These are phyloP conservation scores for Erythrophleum ivorense DNA, from an alignment of 331 rosid genomes.

Conservation along the genomic window DNA sequence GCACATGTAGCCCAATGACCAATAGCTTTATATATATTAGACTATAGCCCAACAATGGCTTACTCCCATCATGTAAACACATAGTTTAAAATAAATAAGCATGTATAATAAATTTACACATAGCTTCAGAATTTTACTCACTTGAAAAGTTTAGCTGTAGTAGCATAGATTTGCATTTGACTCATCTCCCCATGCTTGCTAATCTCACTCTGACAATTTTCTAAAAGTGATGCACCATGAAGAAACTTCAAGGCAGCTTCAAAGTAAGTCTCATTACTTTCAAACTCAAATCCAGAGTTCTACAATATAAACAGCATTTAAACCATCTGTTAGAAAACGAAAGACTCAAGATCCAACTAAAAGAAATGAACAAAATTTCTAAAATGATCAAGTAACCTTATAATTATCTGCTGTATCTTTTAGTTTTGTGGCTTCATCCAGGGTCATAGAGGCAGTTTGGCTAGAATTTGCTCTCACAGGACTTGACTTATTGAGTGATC, in stretches of 20 bases:
- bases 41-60: background rate
- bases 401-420: slow-evolving; percentile 67
- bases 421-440: slow-evolving; percentile 68
- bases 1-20: slow-evolving; percentile 12
- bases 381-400: slow-evolving; percentile 63
- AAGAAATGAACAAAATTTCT: slow-evolving; percentile 37
- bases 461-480: slow-evolving; percentile 51
- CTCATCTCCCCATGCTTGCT: slow-evolving; percentile 58
- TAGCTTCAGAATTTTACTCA: slow-evolving; percentile 46
- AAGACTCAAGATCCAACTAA: slow-evolving; percentile 30
- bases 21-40: slow-evolving; percentile 5
- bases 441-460: slow-evolving; percentile 49
- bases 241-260: slow-evolving; percentile 83
- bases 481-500: slow-evolving; percentile 48
- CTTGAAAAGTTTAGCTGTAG: slow-evolving; percentile 68
- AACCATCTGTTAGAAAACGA: slow-evolving; percentile 27
- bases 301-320: slow-evolving; percentile 34
- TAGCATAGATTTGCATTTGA: slow-evolving; percentile 60
- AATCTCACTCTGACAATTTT: slow-evolving; percentile 49
- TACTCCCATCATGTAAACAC: background rate
- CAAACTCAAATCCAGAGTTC: slow-evolving; percentile 64
- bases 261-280: slow-evolving; percentile 76
- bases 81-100: slow-evolving; percentile 5
- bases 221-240: slow-evolving; percentile 70
- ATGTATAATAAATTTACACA: slow-evolving; percentile 4